phyloP scores from a whole-genome alignment of 257 asterid species.

The Cordia subcordata region DNA sequence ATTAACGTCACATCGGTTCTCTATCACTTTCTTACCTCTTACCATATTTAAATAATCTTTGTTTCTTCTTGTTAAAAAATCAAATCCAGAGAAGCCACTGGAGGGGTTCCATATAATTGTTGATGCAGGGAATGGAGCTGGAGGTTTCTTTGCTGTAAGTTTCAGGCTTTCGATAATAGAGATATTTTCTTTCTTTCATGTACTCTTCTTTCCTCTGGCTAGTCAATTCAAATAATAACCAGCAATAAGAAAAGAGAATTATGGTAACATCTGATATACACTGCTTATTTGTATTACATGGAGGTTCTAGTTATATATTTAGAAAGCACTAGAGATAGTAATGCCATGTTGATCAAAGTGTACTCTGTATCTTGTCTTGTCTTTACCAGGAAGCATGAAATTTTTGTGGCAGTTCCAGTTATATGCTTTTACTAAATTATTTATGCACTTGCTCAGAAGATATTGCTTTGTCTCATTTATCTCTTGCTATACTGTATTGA shows the following conservation, averaged over 20 bases:
- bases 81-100: slow-evolving; percentile 82
- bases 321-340: no score
- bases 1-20: not conserved
- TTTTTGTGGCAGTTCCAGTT: no score
- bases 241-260: not conserved
- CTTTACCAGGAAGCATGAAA: no score
- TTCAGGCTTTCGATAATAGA: slow-evolving; percentile 13
- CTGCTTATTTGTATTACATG: no score
- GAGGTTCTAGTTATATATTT: no score
- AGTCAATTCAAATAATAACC: not conserved
- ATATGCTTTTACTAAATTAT: no score
- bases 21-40: slow-evolving; percentile 6
- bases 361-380: no score
- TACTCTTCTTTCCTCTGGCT: not conserved
- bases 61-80: slow-evolving; percentile 20
- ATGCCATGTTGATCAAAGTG: no score
- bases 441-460: no score
- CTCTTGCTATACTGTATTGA: no score
- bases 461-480: no score
- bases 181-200: slow-evolving; percentile 11
- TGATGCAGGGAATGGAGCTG: slow-evolving; percentile 99
- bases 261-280: no score
- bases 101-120: slow-evolving; percentile 96
- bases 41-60: slow-evolving; percentile 13
- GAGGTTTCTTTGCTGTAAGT: slow-evolving; percentile 96